These are phyloP conservation scores for Trypanosoma cruzi DNA, from an alignment of 208 protist species.

Conservation along the genomic window DNA sequence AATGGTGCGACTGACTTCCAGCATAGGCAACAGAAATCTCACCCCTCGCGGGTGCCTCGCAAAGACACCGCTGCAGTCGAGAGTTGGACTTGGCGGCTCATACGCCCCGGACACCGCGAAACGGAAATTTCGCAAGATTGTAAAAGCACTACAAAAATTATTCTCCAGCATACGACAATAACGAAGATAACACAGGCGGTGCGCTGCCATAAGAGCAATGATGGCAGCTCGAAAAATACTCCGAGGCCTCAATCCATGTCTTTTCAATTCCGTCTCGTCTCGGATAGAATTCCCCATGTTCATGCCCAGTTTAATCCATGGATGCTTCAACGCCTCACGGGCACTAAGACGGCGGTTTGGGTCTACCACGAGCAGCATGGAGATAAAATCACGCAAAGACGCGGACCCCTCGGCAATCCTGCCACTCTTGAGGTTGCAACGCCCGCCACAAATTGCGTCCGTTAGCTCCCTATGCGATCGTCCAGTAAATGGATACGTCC, in stretches of 20 bases:
- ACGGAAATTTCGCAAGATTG: constrained; percentile 61
- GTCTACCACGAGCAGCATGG: constrained; percentile 68
- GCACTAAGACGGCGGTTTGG: constrained; percentile 79
- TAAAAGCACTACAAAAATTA: constrained; percentile 42
- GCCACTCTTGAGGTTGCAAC: constrained; percentile 31
- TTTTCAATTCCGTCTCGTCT: constrained; percentile 5
- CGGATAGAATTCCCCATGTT: constrained; percentile 17
- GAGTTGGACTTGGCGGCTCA: constrained; percentile 32
- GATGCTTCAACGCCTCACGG: constrained; percentile 81
- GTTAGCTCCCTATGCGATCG: constrained; percentile 37
- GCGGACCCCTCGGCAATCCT: constrained; percentile 31
- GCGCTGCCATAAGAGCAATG: constrained; percentile 63
- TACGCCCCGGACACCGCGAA: constrained; percentile 61
- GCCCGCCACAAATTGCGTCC: constrained; percentile 41
- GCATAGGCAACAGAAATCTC: constrained; percentile 68
- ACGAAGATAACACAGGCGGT: constrained; percentile 68
- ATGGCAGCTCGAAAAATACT: constrained; percentile 44
- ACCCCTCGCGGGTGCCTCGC: constrained; percentile 49
- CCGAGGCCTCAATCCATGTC: constrained; percentile 14
- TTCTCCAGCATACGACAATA: constrained; percentile 47
- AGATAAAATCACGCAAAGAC: constrained; percentile 77
- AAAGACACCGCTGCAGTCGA: constrained; percentile 78
- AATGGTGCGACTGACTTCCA: constrained; percentile 52
- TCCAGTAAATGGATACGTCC: constrained; percentile 81
- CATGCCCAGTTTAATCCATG: constrained; percentile 72